phyloP scores from a whole-genome alignment of 371 early-diverging fungal species.

The Dinochytrium kinnereticum region DNA sequence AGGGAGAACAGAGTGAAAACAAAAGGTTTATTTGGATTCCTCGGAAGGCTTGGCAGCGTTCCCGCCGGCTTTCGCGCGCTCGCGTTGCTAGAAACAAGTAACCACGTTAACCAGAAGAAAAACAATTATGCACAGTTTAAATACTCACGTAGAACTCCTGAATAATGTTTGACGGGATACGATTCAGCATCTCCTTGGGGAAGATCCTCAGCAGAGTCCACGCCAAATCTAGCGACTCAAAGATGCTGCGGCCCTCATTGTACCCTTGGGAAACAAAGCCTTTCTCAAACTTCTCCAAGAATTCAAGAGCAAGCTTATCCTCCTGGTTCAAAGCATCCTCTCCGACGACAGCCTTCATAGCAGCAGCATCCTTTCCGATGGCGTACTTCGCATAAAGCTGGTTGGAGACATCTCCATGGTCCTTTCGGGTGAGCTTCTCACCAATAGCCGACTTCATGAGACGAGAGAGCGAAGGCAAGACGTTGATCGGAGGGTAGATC shows the following conservation, averaged over 20 bases:
- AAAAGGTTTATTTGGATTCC: background rate
- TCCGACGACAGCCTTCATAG: slow-evolving; percentile 99
- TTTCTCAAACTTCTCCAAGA: slow-evolving; percentile 99
- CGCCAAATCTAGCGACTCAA: slow-evolving; percentile 97
- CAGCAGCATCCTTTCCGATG: slow-evolving; percentile 99
- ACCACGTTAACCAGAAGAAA: background rate
- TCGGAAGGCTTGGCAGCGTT: slow-evolving; percentile 2
- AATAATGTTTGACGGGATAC: slow-evolving; percentile 97
- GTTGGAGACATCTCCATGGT: slow-evolving; percentile 99
- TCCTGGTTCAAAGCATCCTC: slow-evolving; percentile 99
- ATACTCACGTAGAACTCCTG: slow-evolving; percentile 84
- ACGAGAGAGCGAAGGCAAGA: slow-evolving; percentile 98
- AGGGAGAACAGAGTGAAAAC: too few species aligned
- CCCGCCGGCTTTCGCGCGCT: slow-evolving; percentile 18
- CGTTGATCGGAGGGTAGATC: slow-evolving; percentile 99
- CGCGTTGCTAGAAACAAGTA: slow-evolving; percentile 30
- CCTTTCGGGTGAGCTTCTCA: slow-evolving; percentile 98
- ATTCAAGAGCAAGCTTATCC: slow-evolving; percentile 98
- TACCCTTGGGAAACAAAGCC: slow-evolving; percentile 93
- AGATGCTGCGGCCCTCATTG: slow-evolving; percentile 97
- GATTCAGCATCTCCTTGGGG: slow-evolving; percentile 99
- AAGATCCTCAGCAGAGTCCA: slow-evolving; percentile 99
- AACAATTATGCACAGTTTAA: background rate
- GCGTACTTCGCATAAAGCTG: slow-evolving; percentile 99
- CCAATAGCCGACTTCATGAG: slow-evolving; percentile 99